Conservation (phyloP, 768 basidiomycete species). For the Kwoniella sp. region DNA sequence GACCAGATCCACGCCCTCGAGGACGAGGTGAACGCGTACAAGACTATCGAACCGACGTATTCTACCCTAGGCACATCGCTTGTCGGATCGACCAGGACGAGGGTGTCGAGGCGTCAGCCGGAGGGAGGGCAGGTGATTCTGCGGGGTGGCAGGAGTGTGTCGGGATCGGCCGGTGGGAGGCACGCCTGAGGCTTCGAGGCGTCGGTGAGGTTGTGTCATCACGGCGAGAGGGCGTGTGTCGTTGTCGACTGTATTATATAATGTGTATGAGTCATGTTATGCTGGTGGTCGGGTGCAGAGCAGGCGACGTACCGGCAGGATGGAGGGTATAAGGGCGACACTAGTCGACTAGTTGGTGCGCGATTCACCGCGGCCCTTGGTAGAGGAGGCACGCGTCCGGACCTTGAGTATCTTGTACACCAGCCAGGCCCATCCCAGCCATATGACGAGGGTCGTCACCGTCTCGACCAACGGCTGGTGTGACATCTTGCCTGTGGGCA, state of each 20-base stretch:
- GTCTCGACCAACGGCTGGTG: conserved; percentile 26
- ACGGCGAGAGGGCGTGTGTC: no score
- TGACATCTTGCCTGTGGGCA: conserved; percentile 26
- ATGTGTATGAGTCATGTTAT: no score
- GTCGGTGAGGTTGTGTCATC: no score
- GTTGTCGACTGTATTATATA: no score
- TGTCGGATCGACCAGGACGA: conserved; percentile 18
- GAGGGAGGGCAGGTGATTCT: no score
- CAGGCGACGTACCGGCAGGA: no score
- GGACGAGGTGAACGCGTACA: conserved; percentile 32
- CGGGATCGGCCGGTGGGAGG: conserved; percentile 8
- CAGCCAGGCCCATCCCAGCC: conserved; percentile 30
- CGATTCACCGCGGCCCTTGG: not conserved
- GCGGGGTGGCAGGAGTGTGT: conserved; percentile 17
- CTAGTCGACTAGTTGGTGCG: not conserved
- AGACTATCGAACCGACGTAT: conserved; percentile 21
- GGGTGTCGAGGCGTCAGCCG: conserved; percentile 32
- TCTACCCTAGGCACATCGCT: not conserved
- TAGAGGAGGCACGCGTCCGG: not conserved
- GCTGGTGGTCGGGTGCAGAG: no score
- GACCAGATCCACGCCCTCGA: conserved; percentile 18
- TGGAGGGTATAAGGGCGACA: no score
- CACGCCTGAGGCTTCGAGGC: no score
- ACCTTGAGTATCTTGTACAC: conserved; percentile 26
- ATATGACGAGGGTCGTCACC: conserved; percentile 25